Evolutionary conservation across 106 monocot genomes (phyloP).

Genomic region (Dendrobium huoshanense): DNA sequence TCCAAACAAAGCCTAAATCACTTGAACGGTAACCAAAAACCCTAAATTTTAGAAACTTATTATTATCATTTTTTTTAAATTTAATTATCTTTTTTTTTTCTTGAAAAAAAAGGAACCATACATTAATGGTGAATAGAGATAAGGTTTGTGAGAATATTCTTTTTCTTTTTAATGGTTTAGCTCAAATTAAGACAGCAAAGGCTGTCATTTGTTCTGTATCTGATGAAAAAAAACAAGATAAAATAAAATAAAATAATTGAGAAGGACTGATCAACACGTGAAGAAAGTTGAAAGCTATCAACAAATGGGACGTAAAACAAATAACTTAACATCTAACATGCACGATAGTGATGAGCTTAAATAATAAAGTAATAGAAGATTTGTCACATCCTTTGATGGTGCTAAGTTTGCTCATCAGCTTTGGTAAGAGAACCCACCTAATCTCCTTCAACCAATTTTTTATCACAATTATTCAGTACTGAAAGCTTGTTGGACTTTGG

Average conservation of each 20-base stretch:
- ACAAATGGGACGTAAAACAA: too few species aligned
- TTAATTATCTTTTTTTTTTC: neutral
- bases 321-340: too few species aligned
- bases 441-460: too few species aligned
- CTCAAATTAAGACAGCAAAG: neutral
- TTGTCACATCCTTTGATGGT: too few species aligned
- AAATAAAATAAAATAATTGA: neutral
- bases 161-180: neutral
- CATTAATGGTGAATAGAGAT: neutral
- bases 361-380: too few species aligned
- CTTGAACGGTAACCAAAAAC: too few species aligned
- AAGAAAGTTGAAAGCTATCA: neutral
- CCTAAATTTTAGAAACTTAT: too few species aligned
- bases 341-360: too few species aligned
- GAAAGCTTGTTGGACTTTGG: neutral
- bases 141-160: neutral
- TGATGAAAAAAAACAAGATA: neutral
- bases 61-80: too few species aligned
- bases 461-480: neutral
- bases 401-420: too few species aligned
- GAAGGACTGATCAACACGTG: neutral
- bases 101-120: neutral
- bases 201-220: neutral
- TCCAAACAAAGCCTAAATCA: too few species aligned
- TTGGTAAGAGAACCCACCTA: too few species aligned